phyloP scores from a whole-genome alignment of 306 rosid species.

The Cicer chorassanicum region DNA sequence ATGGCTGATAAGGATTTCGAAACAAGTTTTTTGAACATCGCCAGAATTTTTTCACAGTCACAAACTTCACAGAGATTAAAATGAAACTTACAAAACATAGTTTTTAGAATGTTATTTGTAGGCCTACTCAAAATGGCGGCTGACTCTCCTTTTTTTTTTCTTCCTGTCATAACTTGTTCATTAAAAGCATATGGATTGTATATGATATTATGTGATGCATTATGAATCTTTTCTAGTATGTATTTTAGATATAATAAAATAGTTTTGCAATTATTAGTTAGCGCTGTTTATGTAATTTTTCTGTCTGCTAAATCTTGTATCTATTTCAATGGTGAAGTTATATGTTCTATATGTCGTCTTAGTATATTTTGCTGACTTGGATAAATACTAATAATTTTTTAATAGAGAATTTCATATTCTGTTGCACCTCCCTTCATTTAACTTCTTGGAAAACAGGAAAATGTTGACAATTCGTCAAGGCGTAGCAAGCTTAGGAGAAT shows the following conservation, averaged over 20 bases:
- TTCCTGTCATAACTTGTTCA: conserved; percentile 28
- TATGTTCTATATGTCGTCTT: neutral
- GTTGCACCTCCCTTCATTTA: conserved; percentile 9
- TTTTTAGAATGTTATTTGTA: conserved; percentile 27
- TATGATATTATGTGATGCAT: conserved; percentile 1
- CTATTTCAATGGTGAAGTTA: neutral
- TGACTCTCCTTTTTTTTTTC: neutral
- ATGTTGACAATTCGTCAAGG: conserved; percentile 9
- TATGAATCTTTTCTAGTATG: conserved; percentile 12
- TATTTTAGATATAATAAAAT: conserved; percentile 11
- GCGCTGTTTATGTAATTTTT: neutral
- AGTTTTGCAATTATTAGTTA: neutral
- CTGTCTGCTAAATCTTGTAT: neutral
- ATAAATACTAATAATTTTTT: neutral
- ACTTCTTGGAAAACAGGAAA: conserved; percentile 17
- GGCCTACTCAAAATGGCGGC: neutral
- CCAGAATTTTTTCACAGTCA: neutral
- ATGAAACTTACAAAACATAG: conserved; percentile 23
- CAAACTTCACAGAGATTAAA: conserved; percentile 10
- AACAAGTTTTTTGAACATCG: conserved; percentile 2
- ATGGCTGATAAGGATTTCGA: conserved; percentile 26
- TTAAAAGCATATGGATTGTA: conserved; percentile 12
- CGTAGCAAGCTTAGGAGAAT: conserved; percentile 31
- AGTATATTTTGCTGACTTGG: conserved; percentile 10
- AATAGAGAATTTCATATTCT: neutral